Evolutionary conservation across 2,329 filamentous ascomycete species (phyloP).

Genomic region (Remersonia thermophila): DNA sequence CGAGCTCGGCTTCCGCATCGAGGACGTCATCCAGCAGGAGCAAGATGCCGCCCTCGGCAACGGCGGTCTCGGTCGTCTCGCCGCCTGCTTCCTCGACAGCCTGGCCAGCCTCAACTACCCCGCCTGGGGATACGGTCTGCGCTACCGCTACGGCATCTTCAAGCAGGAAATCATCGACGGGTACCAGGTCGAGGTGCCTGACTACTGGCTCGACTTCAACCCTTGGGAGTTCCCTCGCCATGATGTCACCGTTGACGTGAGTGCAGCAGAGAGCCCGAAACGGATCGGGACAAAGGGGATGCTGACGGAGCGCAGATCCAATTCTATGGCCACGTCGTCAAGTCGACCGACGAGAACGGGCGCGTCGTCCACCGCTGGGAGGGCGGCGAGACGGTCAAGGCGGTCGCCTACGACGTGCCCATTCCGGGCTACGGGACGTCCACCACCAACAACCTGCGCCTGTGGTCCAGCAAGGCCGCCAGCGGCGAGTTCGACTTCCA

Average conservation of each 20-base stretch:
- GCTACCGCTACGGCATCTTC: conserved; percentile 96
- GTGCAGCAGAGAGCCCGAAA: too few relatives aligned
- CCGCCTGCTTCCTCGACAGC: conserved; percentile 94
- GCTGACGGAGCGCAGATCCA: conserved; percentile 64
- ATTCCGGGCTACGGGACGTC: conserved; percentile 83
- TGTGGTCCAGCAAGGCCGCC: conserved; percentile 96
- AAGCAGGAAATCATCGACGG: conserved; percentile 98
- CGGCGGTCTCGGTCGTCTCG: conserved; percentile 84
- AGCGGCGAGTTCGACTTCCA: conserved; percentile 98
- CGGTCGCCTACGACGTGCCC: conserved; percentile 84
- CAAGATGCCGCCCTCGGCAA: conserved; percentile 95
- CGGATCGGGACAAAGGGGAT: too few relatives aligned
- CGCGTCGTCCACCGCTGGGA: conserved; percentile 72
- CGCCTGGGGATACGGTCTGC: conserved; percentile 92
- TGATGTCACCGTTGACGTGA: conserved; percentile 80
- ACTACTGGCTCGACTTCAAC: conserved; percentile 99
- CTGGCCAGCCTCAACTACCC: conserved; percentile 89
- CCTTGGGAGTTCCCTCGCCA: conserved; percentile 97
- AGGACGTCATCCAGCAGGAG: conserved; percentile 89
- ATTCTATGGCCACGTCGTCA: conserved; percentile 81
- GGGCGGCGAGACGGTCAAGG: conserved; percentile 82
- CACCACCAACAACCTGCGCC: conserved; percentile 88
- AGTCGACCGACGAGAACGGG: conserved; percentile 61
- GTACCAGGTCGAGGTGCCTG: conserved; percentile 94
- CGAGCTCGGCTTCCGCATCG: conserved; percentile 91